Base-by-base conservation (phyloP, 2,329 filamentous ascomycete genomes). In the Diaporthe ilicicola region DNA sequence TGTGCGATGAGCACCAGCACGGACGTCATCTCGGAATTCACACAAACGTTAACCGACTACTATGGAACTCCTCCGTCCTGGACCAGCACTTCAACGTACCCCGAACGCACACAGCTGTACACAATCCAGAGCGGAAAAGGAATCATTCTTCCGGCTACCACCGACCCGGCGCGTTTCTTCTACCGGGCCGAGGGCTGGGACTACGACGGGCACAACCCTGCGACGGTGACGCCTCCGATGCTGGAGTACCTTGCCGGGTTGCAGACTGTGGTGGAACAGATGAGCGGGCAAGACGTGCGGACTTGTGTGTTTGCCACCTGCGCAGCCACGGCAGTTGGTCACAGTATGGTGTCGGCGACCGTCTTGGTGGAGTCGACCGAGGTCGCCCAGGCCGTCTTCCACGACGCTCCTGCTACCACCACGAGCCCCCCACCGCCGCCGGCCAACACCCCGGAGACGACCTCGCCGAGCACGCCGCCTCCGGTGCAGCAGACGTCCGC, bases 1-100 rank as follows among this genome's bases (percentile, higher is more conserved):
- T 62, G 59, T 19, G 27, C 59, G 9, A 27, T 62, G 7, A 62
- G 59, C 59, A 34, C 29, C 19, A 62, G 59, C 59, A 62, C 59
- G 9, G n/a, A 22, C 2, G 13, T 48, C 7, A 15, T 15, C 19
- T 6, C 19, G n/a, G 59, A 7, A 34, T 22, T 10, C 42, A 62
- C 42, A 24, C 6, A 13, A 0, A 62, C 42, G 13, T 22, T 22
- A 9, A 62, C 59, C 27, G 27, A 62, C 3, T 22, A 62, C 3
- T 22, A 7, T 3, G 59, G 39, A 12, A 17, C n/a, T 1, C 19
- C 22, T 4, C 59, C 59, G 9, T 62, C 55, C 17, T 61, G 19
- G 27, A 62, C 59, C 42, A 62, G 42, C 42, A 62, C 42, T 12
- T 19, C 13, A 15, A 29, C 19, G 10, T 17, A 34, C 19, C 44